Percentiles rank a stretch among this genome's conserved stretches.
phyloP scores from a whole-genome alignment of 2,329 filamentous ascomycete genomes.

The Monosporascus sp. region DNA sequence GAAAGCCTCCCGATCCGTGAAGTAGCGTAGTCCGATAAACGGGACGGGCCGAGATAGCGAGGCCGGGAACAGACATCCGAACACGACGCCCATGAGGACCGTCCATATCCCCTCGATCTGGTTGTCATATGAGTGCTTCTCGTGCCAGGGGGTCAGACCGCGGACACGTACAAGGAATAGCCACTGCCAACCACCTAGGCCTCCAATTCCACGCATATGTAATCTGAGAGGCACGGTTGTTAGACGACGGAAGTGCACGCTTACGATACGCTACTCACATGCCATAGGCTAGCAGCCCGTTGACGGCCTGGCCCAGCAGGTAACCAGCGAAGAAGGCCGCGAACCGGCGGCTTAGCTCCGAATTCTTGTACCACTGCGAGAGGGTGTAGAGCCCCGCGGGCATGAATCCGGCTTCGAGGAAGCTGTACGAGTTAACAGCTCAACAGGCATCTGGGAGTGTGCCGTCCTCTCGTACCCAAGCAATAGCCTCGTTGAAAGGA shows the following conservation, averaged over 20 bases:
- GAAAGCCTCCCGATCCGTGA: neutral
- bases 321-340: constrained; percentile 38
- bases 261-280: constrained; percentile 28
- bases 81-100: constrained; percentile 25
- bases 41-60: neutral
- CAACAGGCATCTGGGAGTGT: constrained; percentile 30
- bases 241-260: neutral
- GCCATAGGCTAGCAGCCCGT: constrained; percentile 11
- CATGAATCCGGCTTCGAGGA: constrained; percentile 35
- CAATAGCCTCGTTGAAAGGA: constrained; percentile 14
- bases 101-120: constrained; percentile 26
- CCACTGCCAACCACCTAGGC: constrained; percentile 40
- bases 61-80: constrained; percentile 6
- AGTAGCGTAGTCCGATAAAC: neutral
- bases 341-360: constrained; percentile 35
- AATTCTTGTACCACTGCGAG: constrained; percentile 37
- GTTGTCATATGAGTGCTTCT: constrained; percentile 9
- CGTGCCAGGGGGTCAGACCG: neutral
- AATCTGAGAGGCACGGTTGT: constrained; percentile 9
- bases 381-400: constrained; percentile 32
- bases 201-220: constrained; percentile 29
- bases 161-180: constrained; percentile 28
- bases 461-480: constrained; percentile 14
- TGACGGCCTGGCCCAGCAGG: constrained; percentile 33
- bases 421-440: constrained; percentile 28